These are phyloP conservation scores for Agapanthus africanus DNA, from an alignment of 106 monocot species.

Conservation along the genomic window DNA sequence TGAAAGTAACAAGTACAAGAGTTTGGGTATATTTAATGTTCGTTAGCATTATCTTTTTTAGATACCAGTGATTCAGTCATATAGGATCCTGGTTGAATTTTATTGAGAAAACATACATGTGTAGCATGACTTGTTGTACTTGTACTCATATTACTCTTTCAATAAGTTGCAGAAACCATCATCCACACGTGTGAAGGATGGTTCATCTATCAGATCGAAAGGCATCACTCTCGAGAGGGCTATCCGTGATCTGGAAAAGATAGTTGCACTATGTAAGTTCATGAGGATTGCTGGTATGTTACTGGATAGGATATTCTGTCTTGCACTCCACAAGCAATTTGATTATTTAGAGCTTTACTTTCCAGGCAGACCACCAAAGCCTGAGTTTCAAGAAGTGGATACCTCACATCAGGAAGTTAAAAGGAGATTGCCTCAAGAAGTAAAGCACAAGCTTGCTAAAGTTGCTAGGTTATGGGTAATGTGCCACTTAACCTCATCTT, in stretches of 20 bases:
- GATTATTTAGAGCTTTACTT: constrained; percentile 9
- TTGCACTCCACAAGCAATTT: not conserved
- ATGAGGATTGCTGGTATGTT: not conserved
- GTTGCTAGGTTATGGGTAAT: constrained; percentile 93
- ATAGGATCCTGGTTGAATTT: too few species aligned
- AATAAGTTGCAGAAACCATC: constrained; percentile 27
- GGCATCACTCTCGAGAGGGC: constrained; percentile 79
- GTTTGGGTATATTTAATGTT: too few species aligned
- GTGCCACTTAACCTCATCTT: constrained; percentile 7
- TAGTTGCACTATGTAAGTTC: constrained; percentile 70
- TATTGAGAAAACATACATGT: too few species aligned
- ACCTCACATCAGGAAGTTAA: constrained; percentile 49
- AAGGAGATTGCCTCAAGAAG: constrained; percentile 85
- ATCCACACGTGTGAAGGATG: constrained; percentile 39
- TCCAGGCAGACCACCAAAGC: constrained; percentile 67
- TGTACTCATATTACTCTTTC: not conserved
- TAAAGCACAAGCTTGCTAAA: constrained; percentile 94
- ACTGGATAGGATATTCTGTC: not conserved
- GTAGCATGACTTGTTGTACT: too few species aligned
- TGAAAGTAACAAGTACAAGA: too few species aligned
- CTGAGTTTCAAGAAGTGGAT: constrained; percentile 55
- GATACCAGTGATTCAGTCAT: too few species aligned
- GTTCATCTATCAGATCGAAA: constrained; percentile 54
- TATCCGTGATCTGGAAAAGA: constrained; percentile 84
- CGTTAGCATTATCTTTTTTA: too few species aligned